Percentiles rank a stretch among this genome's conserved stretches.
phyloP scores from a whole-genome alignment of 805 yeast species.

The Teunomyces stri region DNA sequence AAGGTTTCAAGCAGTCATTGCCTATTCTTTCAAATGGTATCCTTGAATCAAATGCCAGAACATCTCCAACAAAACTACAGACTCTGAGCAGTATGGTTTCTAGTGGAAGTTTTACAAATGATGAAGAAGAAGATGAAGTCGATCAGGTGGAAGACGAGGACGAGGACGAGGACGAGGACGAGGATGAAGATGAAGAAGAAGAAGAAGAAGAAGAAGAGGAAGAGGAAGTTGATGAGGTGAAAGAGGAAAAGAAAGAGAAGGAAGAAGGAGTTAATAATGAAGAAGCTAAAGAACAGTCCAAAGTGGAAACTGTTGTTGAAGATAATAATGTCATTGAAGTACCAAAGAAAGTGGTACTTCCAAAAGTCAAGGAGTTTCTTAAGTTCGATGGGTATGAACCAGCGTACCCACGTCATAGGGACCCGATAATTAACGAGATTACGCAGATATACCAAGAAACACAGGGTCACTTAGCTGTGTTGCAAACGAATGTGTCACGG shows the following conservation, averaged over 20 bases:
- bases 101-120: not conserved
- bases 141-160: constrained; percentile 7
- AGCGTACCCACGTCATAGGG: constrained; percentile 5
- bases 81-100: not conserved
- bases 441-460: constrained; percentile 23
- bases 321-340: not conserved
- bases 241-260: constrained; percentile 2
- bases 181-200: constrained; percentile 2
- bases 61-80: not conserved
- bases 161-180: constrained; percentile 6
- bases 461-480: constrained; percentile 22
- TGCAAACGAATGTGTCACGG: constrained; percentile 17
- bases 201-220: constrained; percentile 8
- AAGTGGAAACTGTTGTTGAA: constrained; percentile 6
- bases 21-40: not conserved
- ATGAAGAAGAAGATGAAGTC: constrained; percentile 3
- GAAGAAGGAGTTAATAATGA: constrained; percentile 3
- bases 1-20: not conserved
- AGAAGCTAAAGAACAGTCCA: not conserved
- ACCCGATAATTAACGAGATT: constrained; percentile 13
- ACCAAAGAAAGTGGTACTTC: not conserved
- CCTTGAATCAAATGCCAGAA: not conserved
- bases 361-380: constrained; percentile 6
- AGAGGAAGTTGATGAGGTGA: not conserved
- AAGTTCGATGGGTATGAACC: constrained; percentile 16